Conservation (phyloP, 140 eudicot genomes). For the Senecio squalidus region DNA sequence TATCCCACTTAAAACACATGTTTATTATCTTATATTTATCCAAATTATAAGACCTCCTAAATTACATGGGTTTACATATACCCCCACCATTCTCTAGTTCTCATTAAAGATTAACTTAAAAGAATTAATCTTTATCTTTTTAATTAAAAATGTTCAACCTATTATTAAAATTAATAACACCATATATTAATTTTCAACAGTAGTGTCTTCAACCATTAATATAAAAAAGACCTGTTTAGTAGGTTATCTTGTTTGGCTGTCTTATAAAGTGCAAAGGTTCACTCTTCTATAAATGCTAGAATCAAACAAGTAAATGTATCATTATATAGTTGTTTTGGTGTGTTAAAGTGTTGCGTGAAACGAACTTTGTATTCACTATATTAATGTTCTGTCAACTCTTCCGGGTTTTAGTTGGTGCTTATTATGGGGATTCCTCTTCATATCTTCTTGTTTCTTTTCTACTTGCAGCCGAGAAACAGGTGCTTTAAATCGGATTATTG, state of each 20-base stretch:
- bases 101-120: no score
- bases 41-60: no score
- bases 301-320: background rate
- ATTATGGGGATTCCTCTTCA: background rate
- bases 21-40: no score
- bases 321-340: background rate
- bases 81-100: no score
- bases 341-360: background rate
- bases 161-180: no score
- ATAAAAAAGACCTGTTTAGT: conserved; percentile 1
- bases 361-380: background rate
- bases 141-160: no score
- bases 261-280: background rate
- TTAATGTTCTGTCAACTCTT: background rate
- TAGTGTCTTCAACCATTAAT: no score
- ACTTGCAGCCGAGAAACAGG: conserved; percentile 92
- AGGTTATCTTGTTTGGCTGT: background rate
- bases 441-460: conserved; percentile 12
- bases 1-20: no score
- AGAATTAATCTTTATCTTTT: no score
- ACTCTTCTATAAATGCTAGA: no score
- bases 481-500: conserved; percentile 78
- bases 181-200: no score
- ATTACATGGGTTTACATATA: no score
- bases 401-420: background rate